These are phyloP conservation scores for Botrytis pseudocinerea DNA, from an alignment of 2,329 filamentous ascomycete species.

Conservation along the genomic window DNA sequence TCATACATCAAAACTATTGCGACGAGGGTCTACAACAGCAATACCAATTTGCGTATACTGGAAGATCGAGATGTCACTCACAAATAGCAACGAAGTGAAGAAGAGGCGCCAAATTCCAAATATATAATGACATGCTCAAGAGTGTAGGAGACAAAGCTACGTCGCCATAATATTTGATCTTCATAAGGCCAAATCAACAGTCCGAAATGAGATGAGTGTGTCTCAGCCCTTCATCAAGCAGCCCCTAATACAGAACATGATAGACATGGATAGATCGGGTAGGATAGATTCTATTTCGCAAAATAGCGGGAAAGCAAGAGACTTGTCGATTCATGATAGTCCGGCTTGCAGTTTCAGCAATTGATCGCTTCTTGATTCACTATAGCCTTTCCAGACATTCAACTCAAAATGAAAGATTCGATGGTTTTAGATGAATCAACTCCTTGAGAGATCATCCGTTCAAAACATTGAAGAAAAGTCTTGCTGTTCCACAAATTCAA, in stretches of 20 bases:
- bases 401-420: not conserved
- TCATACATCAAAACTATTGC: not conserved
- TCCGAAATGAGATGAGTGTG: not conserved
- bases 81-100: not conserved
- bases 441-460: rapidly evolving
- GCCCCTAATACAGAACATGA: not conserved
- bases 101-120: not conserved
- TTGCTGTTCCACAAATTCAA: too few relatives aligned
- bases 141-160: too few relatives aligned
- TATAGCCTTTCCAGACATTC: not conserved
- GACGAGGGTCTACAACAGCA: not conserved
- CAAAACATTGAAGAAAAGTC: not conserved
- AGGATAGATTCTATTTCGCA: rapidly evolving
- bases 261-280: rapidly evolving
- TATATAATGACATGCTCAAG: not conserved
- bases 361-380: not conserved
- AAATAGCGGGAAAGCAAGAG: not conserved
- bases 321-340: not conserved
- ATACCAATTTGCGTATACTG: not conserved
- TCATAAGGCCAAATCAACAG: not conserved
- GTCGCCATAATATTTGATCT: too few relatives aligned
- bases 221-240: not conserved
- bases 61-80: not conserved
- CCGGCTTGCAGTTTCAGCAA: not conserved
- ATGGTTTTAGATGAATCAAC: too few relatives aligned